These are phyloP conservation scores for Mycena vitilis DNA, from an alignment of 768 basidiomycete species.

Conservation along the genomic window DNA sequence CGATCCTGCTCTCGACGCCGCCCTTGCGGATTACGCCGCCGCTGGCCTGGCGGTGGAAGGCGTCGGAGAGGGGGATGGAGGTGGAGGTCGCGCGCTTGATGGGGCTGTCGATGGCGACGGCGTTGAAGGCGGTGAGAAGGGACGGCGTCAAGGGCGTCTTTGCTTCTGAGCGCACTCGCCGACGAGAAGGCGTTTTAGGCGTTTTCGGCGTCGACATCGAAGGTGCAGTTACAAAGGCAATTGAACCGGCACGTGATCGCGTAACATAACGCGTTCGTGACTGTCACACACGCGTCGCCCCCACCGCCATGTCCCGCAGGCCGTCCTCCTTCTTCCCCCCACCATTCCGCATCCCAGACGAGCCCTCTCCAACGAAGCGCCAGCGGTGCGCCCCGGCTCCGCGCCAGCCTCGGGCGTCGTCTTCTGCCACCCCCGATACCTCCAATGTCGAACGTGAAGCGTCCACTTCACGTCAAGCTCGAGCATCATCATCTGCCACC, in stretches of 20 bases:
- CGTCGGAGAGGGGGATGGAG: slow-evolving; percentile 61
- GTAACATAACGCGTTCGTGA: not conserved
- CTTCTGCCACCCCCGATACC: slow-evolving; percentile 55
- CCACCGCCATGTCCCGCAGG: slow-evolving; percentile 50
- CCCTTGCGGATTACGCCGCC: slow-evolving; percentile 80
- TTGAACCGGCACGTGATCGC: not conserved
- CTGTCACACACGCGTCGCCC: slow-evolving; percentile 1
- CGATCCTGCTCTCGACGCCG: slow-evolving; percentile 79
- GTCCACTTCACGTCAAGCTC: slow-evolving; percentile 44
- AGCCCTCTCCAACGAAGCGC: slow-evolving; percentile 60
- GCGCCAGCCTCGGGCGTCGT: slow-evolving; percentile 48
- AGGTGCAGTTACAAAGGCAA: not conserved
- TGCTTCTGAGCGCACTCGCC: slow-evolving; percentile 60
- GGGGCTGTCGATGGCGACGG: slow-evolving; percentile 60
- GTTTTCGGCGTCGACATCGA: slow-evolving; percentile 51
- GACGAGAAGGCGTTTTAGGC: slow-evolving; percentile 63
- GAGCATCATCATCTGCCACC: slow-evolving; percentile 52
- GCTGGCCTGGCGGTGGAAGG: slow-evolving; percentile 70
- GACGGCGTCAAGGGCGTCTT: slow-evolving; percentile 65
- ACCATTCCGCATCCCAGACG: slow-evolving; percentile 45
- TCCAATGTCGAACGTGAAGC: slow-evolving; percentile 63
- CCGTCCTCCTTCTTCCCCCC: slow-evolving; percentile 50
- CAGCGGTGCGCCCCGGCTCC: slow-evolving; percentile 60
- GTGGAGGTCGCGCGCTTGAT: slow-evolving; percentile 68
- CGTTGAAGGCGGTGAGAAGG: slow-evolving; percentile 53